A percentile compares a stretch with the other conserved stretches of the same genome.
These are phyloP conservation scores for Backusella psychrophila DNA, from an alignment of 192 early-diverging fungal species.

Conservation along the genomic window DNA sequence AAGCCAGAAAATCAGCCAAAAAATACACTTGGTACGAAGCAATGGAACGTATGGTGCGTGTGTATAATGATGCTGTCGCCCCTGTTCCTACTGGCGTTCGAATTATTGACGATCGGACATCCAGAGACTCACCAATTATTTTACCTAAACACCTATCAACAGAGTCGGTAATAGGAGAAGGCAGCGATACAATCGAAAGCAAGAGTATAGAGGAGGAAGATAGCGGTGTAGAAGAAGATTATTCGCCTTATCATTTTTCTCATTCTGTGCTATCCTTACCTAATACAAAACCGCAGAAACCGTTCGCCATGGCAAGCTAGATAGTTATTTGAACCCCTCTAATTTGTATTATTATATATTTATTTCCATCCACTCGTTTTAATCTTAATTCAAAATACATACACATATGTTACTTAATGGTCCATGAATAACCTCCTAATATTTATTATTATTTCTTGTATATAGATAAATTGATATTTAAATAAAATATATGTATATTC, in stretches of 20 bases:
- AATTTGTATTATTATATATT: constrained; percentile 2
- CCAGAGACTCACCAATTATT: background rate
- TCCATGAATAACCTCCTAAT: background rate
- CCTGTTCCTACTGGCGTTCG: background rate
- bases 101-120: background rate
- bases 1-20: constrained; percentile 6
- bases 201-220: constrained; percentile 11
- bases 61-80: constrained; percentile 2
- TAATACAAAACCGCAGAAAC: background rate
- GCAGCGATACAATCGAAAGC: background rate
- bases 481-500: background rate
- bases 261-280: background rate
- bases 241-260: background rate
- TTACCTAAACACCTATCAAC: background rate
- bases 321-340: background rate
- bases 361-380: background rate
- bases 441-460: background rate
- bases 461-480: background rate
- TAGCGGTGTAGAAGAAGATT: constrained; percentile 40
- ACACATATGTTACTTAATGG: background rate
- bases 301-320: background rate
- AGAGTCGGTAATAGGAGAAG: background rate
- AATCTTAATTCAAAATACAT: background rate
- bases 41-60: constrained; percentile 21
- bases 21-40: constrained; percentile 24